These are phyloP conservation scores for Chlamydomonas sp. DNA, from an alignment of 139 green algal species.

Conservation along the genomic window DNA sequence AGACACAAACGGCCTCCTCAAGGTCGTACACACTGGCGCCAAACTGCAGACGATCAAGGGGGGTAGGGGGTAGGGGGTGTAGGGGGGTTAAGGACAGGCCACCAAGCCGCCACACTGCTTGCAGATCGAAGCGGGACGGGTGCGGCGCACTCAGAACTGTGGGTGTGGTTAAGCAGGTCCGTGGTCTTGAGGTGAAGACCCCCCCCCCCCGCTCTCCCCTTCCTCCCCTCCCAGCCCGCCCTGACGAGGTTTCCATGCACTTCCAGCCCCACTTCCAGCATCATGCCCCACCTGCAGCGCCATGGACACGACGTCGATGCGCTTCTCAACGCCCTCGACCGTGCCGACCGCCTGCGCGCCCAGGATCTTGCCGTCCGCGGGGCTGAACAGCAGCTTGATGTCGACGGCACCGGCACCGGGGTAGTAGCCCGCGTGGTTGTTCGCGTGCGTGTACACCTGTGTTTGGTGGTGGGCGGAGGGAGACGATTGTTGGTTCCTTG, in stretches of 20 bases:
- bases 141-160: too few species aligned
- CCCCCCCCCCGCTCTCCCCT: neutral
- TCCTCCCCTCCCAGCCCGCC: neutral
- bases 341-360: slow-evolving; percentile 40
- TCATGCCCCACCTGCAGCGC: slow-evolving; percentile 14
- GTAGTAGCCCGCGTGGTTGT: slow-evolving; percentile 54
- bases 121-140: too few species aligned
- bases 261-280: neutral
- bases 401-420: slow-evolving; percentile 32
- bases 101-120: too few species aligned
- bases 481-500: too few species aligned
- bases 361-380: slow-evolving; percentile 31
- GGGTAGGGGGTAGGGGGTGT: too few species aligned
- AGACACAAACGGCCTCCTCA: too few species aligned
- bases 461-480: too few species aligned
- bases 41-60: too few species aligned
- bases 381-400: slow-evolving; percentile 47
- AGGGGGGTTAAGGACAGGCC: too few species aligned
- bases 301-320: slow-evolving; percentile 44
- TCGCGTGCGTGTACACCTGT: slow-evolving; percentile 38
- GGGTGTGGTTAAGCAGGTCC: too few species aligned
- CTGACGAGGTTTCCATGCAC: neutral
- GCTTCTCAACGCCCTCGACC: slow-evolving; percentile 41
- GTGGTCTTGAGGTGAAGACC: too few species aligned
- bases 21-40: slow-evolving; percentile 19